Evolutionary conservation across 768 basidiomycete genomes (phyloP), one percentile per base, ranked within the genome.

Genomic region (Suillus cothurnatus): DNA sequence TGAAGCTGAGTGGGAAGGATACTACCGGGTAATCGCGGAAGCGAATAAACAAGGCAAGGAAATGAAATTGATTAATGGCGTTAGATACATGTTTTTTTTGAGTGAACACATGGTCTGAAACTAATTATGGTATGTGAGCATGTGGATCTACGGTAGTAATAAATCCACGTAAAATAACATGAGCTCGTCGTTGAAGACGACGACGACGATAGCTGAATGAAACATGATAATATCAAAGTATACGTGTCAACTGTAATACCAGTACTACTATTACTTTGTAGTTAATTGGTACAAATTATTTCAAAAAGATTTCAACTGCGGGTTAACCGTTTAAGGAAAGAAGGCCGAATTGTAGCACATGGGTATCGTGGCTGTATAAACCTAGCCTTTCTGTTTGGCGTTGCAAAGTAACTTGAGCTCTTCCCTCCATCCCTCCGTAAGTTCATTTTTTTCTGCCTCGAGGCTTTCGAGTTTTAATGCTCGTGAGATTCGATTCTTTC

Each of bases 361-460:
- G 53, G 53, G 12, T 3, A n/a, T 34, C 17, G 50, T 52, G 50
- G 50, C 50, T 52, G 50, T 52, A 52, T n/a, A 31, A 52, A 28
- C 52, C 21, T 26, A 15, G 21, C 43, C 21, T 45, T 6, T 6
- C 6, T 28, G 4, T 52, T 26, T 23, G 23, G 28, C 52, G 62
- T 60, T 62, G 62, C 28, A 31, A 49, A 50, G 49, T 50, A 26
- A 32, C 52, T 53, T 53, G 52, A 53, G 52, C 52, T 53, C 28
- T 64, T 58, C 65, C 61, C 60, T 52, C 56, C 63, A 61, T 49
- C 55, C 45, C 17, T 61, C 21, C 65, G 53, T 66, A 68, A 69
- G 72, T 57, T 39, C 38, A 39, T 9, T 34, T 34, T 34, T 34
- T 15, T 23, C 45, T 47, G 56, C 56, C 56, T 58, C 56, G 56